Evolutionary conservation across 345 rosid genomes (phyloP).

Genomic region (Euclidium syriacum): DNA sequence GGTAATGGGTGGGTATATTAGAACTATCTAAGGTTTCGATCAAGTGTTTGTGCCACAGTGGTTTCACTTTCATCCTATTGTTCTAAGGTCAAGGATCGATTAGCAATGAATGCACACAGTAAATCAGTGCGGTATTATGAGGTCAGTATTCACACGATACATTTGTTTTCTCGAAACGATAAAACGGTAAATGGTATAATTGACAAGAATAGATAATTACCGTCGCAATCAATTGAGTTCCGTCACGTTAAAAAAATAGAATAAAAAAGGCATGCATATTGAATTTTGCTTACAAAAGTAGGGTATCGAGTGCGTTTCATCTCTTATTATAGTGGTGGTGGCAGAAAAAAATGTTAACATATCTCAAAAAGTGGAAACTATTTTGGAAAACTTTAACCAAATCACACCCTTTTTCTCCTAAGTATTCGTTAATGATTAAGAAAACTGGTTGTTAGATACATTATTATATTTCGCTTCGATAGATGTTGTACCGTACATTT

Average conservation of each 20-base stretch:
- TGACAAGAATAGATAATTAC: no score
- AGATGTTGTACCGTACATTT: no score
- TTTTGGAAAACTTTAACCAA: not conserved
- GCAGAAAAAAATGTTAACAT: slow-evolving; percentile 9
- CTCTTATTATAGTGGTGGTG: slow-evolving; percentile 17
- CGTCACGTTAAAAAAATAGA: not conserved
- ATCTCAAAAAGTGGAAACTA: not conserved
- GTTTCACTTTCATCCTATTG: not conserved
- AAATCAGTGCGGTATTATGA: not conserved
- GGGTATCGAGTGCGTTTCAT: not conserved
- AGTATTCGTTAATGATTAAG: not conserved
- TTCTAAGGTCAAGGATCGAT: not conserved
- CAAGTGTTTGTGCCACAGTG: slow-evolving; percentile 5
- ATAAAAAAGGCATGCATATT: not conserved
- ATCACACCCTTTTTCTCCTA: not conserved
- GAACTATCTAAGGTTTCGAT: slow-evolving; percentile 14
- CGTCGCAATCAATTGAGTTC: not conserved
- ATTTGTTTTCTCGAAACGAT: no score
- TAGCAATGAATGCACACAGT: not conserved
- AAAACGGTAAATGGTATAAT: no score
- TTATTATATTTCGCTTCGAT: no score
- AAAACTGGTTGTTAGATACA: not conserved
- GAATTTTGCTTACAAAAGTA: not conserved
- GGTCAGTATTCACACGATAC: no score
- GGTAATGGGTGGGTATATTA: slow-evolving; percentile 10